Conservation (phyloP, 495 filamentous ascomycete genomes). For the Talaromyces proteolyticus region DNA sequence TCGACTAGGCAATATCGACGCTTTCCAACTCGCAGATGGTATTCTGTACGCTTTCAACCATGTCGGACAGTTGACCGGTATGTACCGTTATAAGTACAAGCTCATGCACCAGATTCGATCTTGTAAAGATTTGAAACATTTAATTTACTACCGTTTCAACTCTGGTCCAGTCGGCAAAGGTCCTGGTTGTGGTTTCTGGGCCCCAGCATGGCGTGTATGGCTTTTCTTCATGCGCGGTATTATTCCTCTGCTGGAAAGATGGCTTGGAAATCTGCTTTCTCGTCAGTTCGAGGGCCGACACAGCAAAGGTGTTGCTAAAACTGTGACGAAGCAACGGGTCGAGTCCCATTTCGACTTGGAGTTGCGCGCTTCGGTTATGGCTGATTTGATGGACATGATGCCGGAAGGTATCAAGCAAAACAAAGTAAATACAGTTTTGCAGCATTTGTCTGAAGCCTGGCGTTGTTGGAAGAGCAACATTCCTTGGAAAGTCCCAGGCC, state of each 20-base stretch:
- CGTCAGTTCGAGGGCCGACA: slow-evolving; percentile 98
- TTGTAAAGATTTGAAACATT: slow-evolving; percentile 98
- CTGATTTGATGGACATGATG: slow-evolving; percentile 99
- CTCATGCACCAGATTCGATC: slow-evolving; percentile 99
- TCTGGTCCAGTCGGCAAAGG: slow-evolving; percentile 96
- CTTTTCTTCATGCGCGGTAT: slow-evolving; percentile 99
- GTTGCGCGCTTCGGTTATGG: slow-evolving; percentile 96
- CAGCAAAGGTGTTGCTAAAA: slow-evolving; percentile 99
- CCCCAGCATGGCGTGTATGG: slow-evolving; percentile 98
- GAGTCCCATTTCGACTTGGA: slow-evolving; percentile 99
- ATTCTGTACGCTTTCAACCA: slow-evolving; percentile 99
- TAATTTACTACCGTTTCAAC: slow-evolving; percentile 99
- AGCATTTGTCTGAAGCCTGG: slow-evolving; percentile 97
- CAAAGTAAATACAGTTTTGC: slow-evolving; percentile 96
- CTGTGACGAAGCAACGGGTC: slow-evolving; percentile 97
- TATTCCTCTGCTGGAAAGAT: slow-evolving; percentile 92
- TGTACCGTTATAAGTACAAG: slow-evolving; percentile 99
- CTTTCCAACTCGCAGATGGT: slow-evolving; percentile 97
- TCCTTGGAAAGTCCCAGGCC: slow-evolving; percentile 96
- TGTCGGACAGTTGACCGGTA: slow-evolving; percentile 96
- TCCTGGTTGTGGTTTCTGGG: slow-evolving; percentile 98
- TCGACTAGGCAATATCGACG: slow-evolving; percentile 95
- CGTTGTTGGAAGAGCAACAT: slow-evolving; percentile 99
- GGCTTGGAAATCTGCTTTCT: slow-evolving; percentile 94
- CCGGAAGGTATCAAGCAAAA: slow-evolving; percentile 99